Evolutionary conservation across 2,329 filamentous ascomycete species (phyloP).

Genomic region (Xylariales sp.): DNA sequence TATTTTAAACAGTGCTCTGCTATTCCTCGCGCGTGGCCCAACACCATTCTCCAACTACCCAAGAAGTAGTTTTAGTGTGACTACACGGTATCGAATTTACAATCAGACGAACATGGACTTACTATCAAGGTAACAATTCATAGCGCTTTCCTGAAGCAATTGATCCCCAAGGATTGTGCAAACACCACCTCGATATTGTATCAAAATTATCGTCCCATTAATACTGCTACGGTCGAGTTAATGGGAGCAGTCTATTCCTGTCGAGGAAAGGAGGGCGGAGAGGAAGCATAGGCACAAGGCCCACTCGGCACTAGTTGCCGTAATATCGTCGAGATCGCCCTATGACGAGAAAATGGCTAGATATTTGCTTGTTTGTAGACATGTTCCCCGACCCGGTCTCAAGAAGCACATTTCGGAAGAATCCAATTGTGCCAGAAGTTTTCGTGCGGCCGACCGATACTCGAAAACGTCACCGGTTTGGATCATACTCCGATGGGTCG

Average conservation of each 20-base stretch:
- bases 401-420: neutral
- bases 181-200: neutral
- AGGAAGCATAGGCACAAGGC: neutral
- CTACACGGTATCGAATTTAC: neutral
- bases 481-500: conserved; percentile 3
- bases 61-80: neutral
- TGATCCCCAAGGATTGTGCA: neutral
- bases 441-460: neutral
- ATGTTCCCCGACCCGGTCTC: neutral
- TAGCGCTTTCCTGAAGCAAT: neutral
- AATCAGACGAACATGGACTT: neutral
- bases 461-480: neutral
- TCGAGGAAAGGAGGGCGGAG: neutral
- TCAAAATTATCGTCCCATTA: neutral
- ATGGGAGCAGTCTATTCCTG: neutral
- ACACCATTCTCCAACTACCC: conserved; percentile 11
- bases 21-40: neutral
- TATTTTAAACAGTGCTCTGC: neutral
- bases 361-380: neutral
- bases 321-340: neutral
- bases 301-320: neutral
- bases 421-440: conserved; percentile 7
- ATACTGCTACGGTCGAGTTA: neutral
- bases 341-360: neutral
- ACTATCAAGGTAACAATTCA: neutral